Conservation (phyloP, 1,139 yeast species). For the Sugiyamaella grinbergsii region DNA sequence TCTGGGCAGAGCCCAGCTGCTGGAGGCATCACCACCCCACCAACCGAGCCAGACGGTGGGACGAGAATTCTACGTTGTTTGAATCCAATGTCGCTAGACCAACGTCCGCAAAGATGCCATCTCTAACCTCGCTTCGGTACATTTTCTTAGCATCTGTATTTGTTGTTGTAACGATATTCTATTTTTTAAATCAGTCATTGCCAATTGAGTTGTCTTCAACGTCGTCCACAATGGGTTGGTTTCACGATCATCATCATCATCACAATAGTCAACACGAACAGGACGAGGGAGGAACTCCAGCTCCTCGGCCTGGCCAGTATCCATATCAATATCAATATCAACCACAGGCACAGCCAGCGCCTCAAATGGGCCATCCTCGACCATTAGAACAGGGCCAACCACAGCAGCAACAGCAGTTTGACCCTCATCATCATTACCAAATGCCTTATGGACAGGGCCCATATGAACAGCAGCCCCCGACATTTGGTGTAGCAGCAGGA, state of each 20-base stretch:
- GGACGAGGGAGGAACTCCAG: not conserved
- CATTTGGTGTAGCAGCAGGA: not conserved
- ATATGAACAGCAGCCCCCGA: not conserved
- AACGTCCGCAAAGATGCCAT: conserved; percentile 8
- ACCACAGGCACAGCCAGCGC: not conserved
- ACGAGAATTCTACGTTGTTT: too few species aligned
- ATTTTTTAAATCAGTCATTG: not conserved
- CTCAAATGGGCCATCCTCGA: conserved; percentile 2
- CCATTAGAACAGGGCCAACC: conserved; percentile 2
- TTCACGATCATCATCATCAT: conserved; percentile 5
- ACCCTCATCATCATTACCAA: conserved; percentile 13
- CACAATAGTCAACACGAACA: conserved; percentile 1
- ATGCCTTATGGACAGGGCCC: conserved; percentile 11
- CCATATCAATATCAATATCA: not conserved
- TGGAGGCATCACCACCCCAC: too few species aligned
- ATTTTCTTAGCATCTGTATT: conserved; percentile 4
- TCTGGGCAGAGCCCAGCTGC: not conserved
- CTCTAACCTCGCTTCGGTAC: conserved; percentile 4
- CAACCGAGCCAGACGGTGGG: too few species aligned
- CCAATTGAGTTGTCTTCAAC: conserved; percentile 1
- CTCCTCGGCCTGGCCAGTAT: conserved; percentile 8
- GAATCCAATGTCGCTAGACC: conserved; percentile 1
- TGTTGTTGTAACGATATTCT: not conserved
- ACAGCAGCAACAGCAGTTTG: conserved; percentile 13
- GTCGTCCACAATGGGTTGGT: conserved; percentile 12